phyloP scores from a whole-genome alignment of 2,329 filamentous ascomycete species.

The Calonectria naviculata region DNA sequence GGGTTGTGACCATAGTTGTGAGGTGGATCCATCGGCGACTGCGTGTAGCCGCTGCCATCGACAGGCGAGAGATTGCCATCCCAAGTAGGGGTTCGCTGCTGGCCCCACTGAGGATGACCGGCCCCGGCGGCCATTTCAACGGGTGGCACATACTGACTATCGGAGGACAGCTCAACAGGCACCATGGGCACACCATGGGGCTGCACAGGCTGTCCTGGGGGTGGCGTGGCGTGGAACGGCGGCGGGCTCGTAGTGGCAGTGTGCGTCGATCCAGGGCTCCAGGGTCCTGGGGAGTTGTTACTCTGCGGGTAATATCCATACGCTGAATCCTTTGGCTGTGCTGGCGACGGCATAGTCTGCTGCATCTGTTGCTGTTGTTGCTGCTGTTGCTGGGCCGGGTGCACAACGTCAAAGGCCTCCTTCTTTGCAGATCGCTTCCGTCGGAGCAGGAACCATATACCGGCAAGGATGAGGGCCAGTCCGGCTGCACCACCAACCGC shows the following conservation, averaged over 20 bases:
- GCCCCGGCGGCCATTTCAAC: background rate
- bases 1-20: background rate
- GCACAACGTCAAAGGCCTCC: background rate
- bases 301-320: slow-evolving; percentile 35
- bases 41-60: background rate
- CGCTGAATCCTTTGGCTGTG: slow-evolving; percentile 28
- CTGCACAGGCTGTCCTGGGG: background rate
- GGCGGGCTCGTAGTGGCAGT: slow-evolving; percentile 33
- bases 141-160: background rate
- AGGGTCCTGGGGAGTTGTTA: slow-evolving; percentile 37
- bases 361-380: slow-evolving; percentile 17
- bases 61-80: background rate
- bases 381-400: slow-evolving; percentile 24
- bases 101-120: background rate
- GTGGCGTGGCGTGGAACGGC: slow-evolving; percentile 21
- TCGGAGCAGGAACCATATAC: slow-evolving; percentile 46
- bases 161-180: background rate
- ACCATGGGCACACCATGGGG: background rate
- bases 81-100: background rate
- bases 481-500: slow-evolving; percentile 50
- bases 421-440: slow-evolving; percentile 20
- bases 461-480: slow-evolving; percentile 41
- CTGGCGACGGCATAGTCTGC: background rate
- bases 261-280: slow-evolving; percentile 39
- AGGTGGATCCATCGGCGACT: background rate